Percentiles rank a stretch among this genome's conserved stretches.
Conservation (phyloP, 2,329 filamentous ascomycete species). For the Paecilomyces sp. region DNA sequence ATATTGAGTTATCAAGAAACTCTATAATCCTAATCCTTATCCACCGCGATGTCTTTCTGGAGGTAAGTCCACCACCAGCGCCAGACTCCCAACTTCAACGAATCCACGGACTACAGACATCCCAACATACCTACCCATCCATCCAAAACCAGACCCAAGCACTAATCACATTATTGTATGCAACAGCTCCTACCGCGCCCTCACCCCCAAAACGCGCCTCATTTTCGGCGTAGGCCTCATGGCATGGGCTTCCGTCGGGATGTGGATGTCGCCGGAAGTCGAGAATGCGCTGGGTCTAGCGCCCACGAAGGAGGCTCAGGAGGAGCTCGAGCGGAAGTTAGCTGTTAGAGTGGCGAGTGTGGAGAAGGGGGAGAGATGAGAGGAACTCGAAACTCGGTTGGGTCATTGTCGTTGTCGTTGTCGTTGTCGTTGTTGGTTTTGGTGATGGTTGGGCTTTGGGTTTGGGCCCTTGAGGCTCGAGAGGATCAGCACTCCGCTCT, state of each 20-base stretch:
- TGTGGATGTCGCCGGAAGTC: conserved; percentile 65
- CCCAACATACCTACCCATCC: no score
- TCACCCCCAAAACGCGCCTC: conserved; percentile 63
- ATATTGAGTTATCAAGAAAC: no score
- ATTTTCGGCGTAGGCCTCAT: conserved; percentile 68
- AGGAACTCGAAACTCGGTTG: not conserved
- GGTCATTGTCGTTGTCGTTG: not conserved
- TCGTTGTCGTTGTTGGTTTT: not conserved
- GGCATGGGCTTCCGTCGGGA: conserved; percentile 65
- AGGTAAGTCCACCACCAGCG: conserved; percentile 18
- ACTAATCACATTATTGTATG: not conserved
- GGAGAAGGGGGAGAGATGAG: conserved; percentile 19
- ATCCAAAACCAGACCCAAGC: not conserved
- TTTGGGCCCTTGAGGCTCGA: not conserved
- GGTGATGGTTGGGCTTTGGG: not conserved
- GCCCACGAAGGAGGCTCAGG: conserved; percentile 66
- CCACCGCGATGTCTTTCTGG: conserved; percentile 28
- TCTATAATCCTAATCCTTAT: not conserved
- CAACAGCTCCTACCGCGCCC: conserved; percentile 60
- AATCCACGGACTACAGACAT: not conserved
- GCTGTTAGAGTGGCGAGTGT: conserved; percentile 26
- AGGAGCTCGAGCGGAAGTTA: conserved; percentile 48
- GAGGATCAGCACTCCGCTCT: not conserved
- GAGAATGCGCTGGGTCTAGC: conserved; percentile 68
- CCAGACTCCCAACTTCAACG: not conserved